Evolutionary conservation across 768 basidiomycete species (phyloP), one percentile per base, ranked within the genome.

Genomic region (Brasilioporus rufonigricans): DNA sequence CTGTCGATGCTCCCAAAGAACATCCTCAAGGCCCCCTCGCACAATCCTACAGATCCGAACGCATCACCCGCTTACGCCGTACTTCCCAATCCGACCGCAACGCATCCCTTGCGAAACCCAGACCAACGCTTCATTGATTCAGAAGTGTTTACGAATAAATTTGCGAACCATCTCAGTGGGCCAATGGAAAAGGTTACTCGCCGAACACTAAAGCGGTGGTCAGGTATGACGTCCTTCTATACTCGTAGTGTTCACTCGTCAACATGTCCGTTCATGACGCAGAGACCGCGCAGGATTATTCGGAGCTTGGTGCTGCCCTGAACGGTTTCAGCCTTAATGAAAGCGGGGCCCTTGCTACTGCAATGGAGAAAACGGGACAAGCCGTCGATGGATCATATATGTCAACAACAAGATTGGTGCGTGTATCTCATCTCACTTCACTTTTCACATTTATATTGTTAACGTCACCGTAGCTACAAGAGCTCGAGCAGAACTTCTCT

Each of bases 171-270:
- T 74, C 76, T 99, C 52, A 80, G 82, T 51, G 92, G 94, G 2
- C 90, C 86, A 2, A 90, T 99, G 91, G 97, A 99, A 72, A 98
- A 93, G 71, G 92, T 98, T 23, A 95, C 96, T 18, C 82, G 96
- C 48, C 78, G 96, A 59, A 82, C 87, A 18, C 82, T 94, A 67
- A 98, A 97, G 76, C 81, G 97, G 48, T 99, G 97, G 96, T 84
- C 90, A 70, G 93, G 93, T 89, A 67, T 50, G 82, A 71, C 27
- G 44, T 53, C 24, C 48, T 41, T 55, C 36, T 7, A 24, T 39
- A 24, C 33, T 55, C 53, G 48, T 47, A 39, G 26, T 39, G 16
- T 47, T 36, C 36, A 53, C 38, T 55, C 23, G 55, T 48, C 14
- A 52, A 45, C 33, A 51, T 45, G 24, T 44, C 26, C 31, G 23